These are phyloP conservation scores for Plasmodium knowlesi DNA, from an alignment of 169 alveolate genomes.

Conservation along the genomic window DNA sequence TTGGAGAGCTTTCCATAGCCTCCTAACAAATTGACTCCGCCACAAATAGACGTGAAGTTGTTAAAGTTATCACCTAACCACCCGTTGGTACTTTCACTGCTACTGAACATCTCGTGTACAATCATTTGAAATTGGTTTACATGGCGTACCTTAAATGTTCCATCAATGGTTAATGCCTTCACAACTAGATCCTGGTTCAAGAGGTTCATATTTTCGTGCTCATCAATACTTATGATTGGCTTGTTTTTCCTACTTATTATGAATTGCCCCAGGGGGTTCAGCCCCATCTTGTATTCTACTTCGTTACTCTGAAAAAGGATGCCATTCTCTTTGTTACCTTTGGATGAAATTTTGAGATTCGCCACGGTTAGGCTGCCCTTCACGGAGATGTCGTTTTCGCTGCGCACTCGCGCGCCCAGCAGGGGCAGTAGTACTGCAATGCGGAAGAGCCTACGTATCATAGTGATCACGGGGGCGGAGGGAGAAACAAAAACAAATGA, in stretches of 20 bases:
- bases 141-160: constrained; percentile 77
- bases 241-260: constrained; percentile 62
- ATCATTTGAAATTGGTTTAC: constrained; percentile 83
- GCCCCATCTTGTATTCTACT: constrained; percentile 44
- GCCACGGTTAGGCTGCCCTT: constrained; percentile 56
- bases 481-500: background rate
- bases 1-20: constrained; percentile 78
- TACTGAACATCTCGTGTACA: constrained; percentile 78
- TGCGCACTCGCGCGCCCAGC: background rate
- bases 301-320: constrained; percentile 23
- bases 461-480: background rate
- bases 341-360: constrained; percentile 46
- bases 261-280: constrained; percentile 31
- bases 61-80: constrained; percentile 82
- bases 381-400: constrained; percentile 26
- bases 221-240: constrained; percentile 66
- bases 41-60: constrained; percentile 77
- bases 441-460: background rate
- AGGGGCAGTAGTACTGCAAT: background rate
- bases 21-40: constrained; percentile 85
- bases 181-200: constrained; percentile 40
- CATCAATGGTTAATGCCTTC: constrained; percentile 75
- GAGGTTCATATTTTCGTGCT: constrained; percentile 48
- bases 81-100: constrained; percentile 77
- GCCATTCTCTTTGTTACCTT: constrained; percentile 48